Percentiles rank a stretch among this genome's conserved stretches.
Evolutionary conservation across 2,329 filamentous ascomycete species (phyloP).

Genomic region (Fusarium kyushuense): DNA sequence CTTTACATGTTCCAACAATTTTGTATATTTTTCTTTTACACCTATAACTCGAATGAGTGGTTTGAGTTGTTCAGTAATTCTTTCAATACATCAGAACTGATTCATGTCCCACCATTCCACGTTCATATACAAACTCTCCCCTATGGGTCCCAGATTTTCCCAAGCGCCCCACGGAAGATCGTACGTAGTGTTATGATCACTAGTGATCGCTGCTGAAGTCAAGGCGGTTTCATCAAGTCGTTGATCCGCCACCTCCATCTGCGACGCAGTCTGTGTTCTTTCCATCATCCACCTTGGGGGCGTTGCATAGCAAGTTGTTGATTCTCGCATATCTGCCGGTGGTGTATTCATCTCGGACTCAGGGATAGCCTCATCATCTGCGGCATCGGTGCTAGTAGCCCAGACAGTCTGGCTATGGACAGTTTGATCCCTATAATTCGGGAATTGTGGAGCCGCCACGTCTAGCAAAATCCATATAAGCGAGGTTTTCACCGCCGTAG

Average conservation of each 20-base stretch:
- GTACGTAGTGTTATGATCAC: not conserved
- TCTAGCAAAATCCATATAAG: constrained; percentile 31
- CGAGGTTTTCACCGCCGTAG: constrained; percentile 9
- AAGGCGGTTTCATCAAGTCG: fast-evolving
- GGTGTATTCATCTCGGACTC: not conserved
- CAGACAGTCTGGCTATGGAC: not conserved
- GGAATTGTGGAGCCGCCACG: constrained; percentile 29
- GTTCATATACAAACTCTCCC: constrained; percentile 1
- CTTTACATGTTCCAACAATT: not conserved
- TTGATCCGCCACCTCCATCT: not conserved
- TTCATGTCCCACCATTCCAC: constrained; percentile 35
- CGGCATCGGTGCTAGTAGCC: not conserved
- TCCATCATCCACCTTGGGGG: constrained; percentile 25
- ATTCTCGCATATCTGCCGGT: constrained; percentile 29
- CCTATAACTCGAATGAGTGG: too few relatives aligned
- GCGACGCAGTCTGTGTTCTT: not conserved
- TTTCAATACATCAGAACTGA: constrained; percentile 6
- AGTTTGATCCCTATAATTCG: constrained; percentile 8
- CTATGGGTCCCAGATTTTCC: constrained; percentile 26
- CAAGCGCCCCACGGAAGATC: constrained; percentile 37
- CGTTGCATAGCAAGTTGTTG: constrained; percentile 35
- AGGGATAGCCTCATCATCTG: not conserved
- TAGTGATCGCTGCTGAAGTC: not conserved
- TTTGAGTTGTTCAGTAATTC: not conserved
- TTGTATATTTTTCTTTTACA: not conserved